Evolutionary conservation across 306 rosid genomes (phyloP), one percentile per base, ranked within the genome.

Genomic region (Gleditsia sinensis): DNA sequence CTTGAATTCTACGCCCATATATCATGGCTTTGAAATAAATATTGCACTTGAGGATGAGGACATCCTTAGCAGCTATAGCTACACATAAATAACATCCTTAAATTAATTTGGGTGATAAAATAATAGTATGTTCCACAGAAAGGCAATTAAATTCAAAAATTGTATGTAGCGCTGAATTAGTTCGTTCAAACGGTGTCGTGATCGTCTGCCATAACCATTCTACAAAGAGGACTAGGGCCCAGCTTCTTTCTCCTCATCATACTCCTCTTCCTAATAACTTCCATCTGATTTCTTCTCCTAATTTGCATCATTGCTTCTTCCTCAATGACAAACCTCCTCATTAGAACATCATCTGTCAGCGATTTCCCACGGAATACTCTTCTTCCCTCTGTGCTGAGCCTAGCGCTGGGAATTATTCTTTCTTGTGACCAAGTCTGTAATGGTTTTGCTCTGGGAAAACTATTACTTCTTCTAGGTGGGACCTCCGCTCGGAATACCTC

Each of bases 301-400:
- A 91, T 77, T n/a, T 94, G 96, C 96, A 88, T 88, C 98, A 88
- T 94, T 19, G 98, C 98, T 69, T 91, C 97, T 81, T 94, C 98
- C 85, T 86, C 96, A 42, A 90, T 82, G 4, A 94, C 96, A 82
- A 94, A 94, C 49, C 97, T 81, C 27, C 96, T 87, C 98, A 94
- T 94, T 48, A 91, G 83, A 59, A 91, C 98, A 76, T 94, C 97
- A 49, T 94, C 98, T 0, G 85, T 94, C 82, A 94, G 80, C 3
- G 98, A 94, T 49, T 91, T 94, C 1, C 98, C 98, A 23, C 98
- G 77, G 69, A 94, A 94, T 3, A 91, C 88, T 51, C 88, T 81
- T 54, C 97, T 83, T 43, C 86, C 87, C 61, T 88, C 98, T 1
- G 80, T 84, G 79, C 97, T 89, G 21, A 79, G 73, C 67, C 97